Evolutionary conservation across 2,329 filamentous ascomycete genomes (phyloP), one percentile per base, ranked within the genome.

Genomic region (Fusarium coicis): DNA sequence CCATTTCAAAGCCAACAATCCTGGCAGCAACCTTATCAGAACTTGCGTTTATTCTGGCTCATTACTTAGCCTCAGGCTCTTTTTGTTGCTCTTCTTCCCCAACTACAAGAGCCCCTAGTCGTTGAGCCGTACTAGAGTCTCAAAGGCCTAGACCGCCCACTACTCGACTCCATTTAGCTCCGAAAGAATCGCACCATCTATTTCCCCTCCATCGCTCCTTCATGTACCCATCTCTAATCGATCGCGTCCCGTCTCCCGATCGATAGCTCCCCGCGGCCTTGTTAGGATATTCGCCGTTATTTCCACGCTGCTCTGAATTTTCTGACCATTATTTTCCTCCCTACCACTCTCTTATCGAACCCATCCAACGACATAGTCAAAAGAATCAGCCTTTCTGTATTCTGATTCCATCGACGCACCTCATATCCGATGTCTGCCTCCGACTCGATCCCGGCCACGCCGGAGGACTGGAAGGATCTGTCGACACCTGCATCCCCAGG

Each of bases 361-460:
- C 21, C 42, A 16, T 53, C 53, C 40, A 54, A 46, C 56, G 18
- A 49, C 40, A 32, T 42, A 53, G 23, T 26, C 32, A 49, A n/a
- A 36, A 26, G 36, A 30, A 34, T 10, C 49, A 61, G 23, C 50
- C 53, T 53, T 42, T 46, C 43, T 43, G 37, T 49, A 37, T 32
- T 18, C 60, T 56, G 42, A 44, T 59, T 26, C 39, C 55, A 32
- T 61, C 60, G 63, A 64, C 70, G 58, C 46, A 28, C 52, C 47
- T 23, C 42, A 60, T 47, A 63, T 61, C 50, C 64, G 44, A 78
- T 78, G 76, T 68, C 68, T 75, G 76, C 76, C 74, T 77, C 80
- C 74, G 82, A 83, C 67, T 83, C 83, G 36, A 75, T 83, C 40
- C 84, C 86, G 74, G 83, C 78, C 61, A 86, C 84, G 66, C 85